These are phyloP conservation scores for Sporothrix schenckii DNA, from an alignment of 2,329 filamentous ascomycete genomes.

Conservation along the genomic window DNA sequence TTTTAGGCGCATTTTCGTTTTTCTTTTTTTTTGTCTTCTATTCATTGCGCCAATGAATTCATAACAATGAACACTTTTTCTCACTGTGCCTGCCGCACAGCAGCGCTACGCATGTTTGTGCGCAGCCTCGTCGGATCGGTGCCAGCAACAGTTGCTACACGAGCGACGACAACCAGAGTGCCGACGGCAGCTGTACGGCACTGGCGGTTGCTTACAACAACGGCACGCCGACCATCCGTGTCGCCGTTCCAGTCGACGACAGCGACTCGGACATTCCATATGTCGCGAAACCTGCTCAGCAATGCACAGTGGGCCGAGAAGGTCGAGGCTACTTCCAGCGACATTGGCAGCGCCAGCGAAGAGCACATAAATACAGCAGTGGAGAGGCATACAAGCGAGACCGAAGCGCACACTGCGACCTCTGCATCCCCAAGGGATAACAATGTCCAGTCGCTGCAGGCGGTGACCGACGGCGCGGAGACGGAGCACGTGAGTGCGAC, in stretches of 20 bases:
- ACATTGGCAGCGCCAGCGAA: not conserved
- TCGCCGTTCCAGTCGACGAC: not conserved
- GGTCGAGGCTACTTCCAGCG: not conserved
- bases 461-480: not conserved
- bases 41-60: not conserved
- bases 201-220: not conserved
- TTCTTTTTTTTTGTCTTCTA: not conserved
- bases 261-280: not conserved
- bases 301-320: not conserved
- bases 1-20: not conserved
- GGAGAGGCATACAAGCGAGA: too few species aligned
- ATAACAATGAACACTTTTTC: slow-evolving; percentile 26
- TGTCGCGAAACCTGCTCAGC: not conserved
- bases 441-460: not conserved
- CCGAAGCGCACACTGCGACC: not conserved
- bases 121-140: slow-evolving; percentile 31
- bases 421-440: not conserved
- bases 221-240: not conserved
- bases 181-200: not conserved
- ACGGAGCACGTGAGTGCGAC: not conserved
- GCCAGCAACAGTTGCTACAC: not conserved
- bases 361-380: not conserved
- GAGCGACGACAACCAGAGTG: not conserved
- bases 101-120: slow-evolving; percentile 34
- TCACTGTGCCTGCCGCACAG: slow-evolving; percentile 34